Evolutionary conservation across 257 asterid species (phyloP).

Genomic region (Jacaranda mimosifolia): DNA sequence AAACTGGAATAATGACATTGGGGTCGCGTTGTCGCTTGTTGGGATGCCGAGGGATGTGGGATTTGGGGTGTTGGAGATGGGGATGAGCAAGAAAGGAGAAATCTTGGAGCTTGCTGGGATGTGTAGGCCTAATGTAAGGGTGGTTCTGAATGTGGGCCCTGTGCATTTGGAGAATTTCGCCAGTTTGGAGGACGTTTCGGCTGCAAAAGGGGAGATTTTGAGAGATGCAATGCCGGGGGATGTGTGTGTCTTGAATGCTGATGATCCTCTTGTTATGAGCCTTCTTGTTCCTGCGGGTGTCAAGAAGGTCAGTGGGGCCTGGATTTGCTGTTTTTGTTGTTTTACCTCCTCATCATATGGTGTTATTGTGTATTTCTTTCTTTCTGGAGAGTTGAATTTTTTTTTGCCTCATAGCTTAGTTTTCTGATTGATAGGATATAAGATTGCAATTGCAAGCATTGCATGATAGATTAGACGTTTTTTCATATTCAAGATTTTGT

Average conservation of each 20-base stretch:
- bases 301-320: conserved; percentile 30
- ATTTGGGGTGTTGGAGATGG: conserved; percentile 50
- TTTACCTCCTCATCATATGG: background rate
- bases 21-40: conserved; percentile 44
- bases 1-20: conserved; percentile 46
- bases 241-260: conserved; percentile 51
- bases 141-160: conserved; percentile 47
- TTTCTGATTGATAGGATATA: no score
- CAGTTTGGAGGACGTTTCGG: conserved; percentile 41
- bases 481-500: no score
- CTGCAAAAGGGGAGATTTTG: conserved; percentile 51
- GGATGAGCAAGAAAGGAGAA: conserved; percentile 49
- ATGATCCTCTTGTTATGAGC: conserved; percentile 49
- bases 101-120: conserved; percentile 45
- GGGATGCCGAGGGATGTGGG: conserved; percentile 40
- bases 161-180: conserved; percentile 49
- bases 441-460: no score
- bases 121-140: conserved; percentile 46
- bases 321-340: background rate
- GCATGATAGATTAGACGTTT: no score
- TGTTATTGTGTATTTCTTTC: background rate
- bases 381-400: no score
- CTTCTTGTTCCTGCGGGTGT: conserved; percentile 44
- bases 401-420: no score
- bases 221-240: conserved; percentile 43